Conservation (phyloP, 352 stramenopile species). For the Salisapilia sapeloensis region DNA sequence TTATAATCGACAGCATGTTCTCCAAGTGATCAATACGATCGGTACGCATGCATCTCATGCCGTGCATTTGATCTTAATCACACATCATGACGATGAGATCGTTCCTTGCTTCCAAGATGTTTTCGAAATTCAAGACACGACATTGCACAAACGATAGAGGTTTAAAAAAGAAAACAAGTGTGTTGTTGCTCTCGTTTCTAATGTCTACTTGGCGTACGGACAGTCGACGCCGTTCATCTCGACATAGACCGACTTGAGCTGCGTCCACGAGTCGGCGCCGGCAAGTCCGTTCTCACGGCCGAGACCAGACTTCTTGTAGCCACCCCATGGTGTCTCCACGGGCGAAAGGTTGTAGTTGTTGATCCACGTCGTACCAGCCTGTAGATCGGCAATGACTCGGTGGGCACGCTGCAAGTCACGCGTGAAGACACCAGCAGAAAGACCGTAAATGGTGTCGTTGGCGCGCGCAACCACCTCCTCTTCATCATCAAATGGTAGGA, state of each 20-base stretch:
- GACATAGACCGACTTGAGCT: slow-evolving; percentile 82
- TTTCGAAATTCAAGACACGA: slow-evolving; percentile 69
- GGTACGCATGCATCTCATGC: slow-evolving; percentile 16
- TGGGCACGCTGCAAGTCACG: slow-evolving; percentile 67
- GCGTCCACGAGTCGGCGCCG: slow-evolving; percentile 78
- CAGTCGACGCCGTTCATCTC: slow-evolving; percentile 65
- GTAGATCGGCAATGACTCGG: slow-evolving; percentile 40
- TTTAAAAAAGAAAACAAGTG: too few relatives aligned
- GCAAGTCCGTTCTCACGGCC: slow-evolving; percentile 85
- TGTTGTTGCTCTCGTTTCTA: too few relatives aligned
- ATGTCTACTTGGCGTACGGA: slow-evolving; percentile 40
- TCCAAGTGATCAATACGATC: slow-evolving; percentile 65
- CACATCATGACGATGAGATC: slow-evolving; percentile 86
- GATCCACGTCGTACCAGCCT: slow-evolving; percentile 74
- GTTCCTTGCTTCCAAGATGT: slow-evolving; percentile 60
- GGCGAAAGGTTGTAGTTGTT: slow-evolving; percentile 86
- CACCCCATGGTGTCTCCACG: slow-evolving; percentile 78
- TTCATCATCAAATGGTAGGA: slow-evolving; percentile 58
- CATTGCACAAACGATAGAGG: too few relatives aligned
- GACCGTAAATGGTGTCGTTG: slow-evolving; percentile 62
- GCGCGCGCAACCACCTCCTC: slow-evolving; percentile 64
- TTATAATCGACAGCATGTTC: slow-evolving; percentile 56
- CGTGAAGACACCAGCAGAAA: slow-evolving; percentile 77
- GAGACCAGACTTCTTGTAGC: slow-evolving; percentile 83
- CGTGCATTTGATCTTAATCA: slow-evolving; percentile 81